These are phyloP conservation scores for Ochromonas danica DNA, from an alignment of 108 stramenopile genomes.

Conservation along the genomic window DNA sequence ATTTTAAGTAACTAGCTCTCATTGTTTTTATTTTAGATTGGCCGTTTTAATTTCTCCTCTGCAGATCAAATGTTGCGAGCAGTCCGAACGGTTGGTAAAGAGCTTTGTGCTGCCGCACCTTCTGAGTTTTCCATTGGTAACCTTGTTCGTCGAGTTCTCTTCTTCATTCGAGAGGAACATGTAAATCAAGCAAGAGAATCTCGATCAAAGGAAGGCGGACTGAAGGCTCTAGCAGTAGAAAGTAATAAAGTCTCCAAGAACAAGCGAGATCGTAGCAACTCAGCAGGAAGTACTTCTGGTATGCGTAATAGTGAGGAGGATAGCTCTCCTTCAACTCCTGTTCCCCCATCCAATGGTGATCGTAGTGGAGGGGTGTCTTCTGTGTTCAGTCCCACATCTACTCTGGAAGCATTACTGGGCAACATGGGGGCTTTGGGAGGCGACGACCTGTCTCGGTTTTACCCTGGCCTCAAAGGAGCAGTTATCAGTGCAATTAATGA, in stretches of 20 bases:
- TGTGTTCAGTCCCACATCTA: too few relatives aligned
- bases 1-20: not conserved
- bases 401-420: too few relatives aligned
- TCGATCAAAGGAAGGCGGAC: too few relatives aligned
- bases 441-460: too few relatives aligned
- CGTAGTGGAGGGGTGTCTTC: not conserved
- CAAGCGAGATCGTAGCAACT: conserved; percentile 31
- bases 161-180: conserved; percentile 38
- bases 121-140: conserved; percentile 35
- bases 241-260: not conserved
- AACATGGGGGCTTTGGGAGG: too few relatives aligned
- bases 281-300: conserved; percentile 23
- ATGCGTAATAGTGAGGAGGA: conserved; percentile 12
- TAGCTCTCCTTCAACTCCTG: too few relatives aligned
- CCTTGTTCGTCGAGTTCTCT: conserved; percentile 38
- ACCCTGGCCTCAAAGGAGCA: conserved; percentile 66
- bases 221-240: conserved; percentile 31
- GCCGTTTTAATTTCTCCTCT: not conserved
- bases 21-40: not conserved
- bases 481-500: conserved; percentile 85
- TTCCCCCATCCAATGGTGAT: too few relatives aligned
- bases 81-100: not conserved
- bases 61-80: conserved; percentile 25
- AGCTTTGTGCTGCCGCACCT: not conserved
- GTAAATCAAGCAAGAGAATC: too few relatives aligned